Evolutionary conservation across 768 basidiomycete species (phyloP).

Genomic region (Flagelloscypha sp.): DNA sequence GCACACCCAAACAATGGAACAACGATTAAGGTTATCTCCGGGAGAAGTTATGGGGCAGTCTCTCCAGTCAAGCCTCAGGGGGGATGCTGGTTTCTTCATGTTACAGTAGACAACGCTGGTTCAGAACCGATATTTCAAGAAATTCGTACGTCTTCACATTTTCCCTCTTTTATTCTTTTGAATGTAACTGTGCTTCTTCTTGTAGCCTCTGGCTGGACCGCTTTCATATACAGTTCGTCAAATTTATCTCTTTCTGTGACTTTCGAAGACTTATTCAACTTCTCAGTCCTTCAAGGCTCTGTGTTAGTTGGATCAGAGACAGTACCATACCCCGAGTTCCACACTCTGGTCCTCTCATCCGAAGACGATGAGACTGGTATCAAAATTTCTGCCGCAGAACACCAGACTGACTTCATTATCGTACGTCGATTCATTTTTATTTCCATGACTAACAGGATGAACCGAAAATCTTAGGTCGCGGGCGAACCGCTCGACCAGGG

Average conservation of each 20-base stretch:
- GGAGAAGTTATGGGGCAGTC: slow-evolving; percentile 76
- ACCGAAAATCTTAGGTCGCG: slow-evolving; percentile 50
- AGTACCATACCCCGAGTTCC: slow-evolving; percentile 45
- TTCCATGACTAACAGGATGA: slow-evolving; percentile 3
- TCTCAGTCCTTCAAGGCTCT: slow-evolving; percentile 56
- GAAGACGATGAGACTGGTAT: slow-evolving; percentile 58
- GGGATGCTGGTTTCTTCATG: slow-evolving; percentile 90
- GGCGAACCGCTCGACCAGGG: slow-evolving; percentile 86
- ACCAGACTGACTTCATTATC: slow-evolving; percentile 68
- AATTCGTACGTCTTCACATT: slow-evolving; percentile 51
- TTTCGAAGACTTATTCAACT: background rate
- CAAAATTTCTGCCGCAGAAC: slow-evolving; percentile 45
- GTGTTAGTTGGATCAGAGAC: slow-evolving; percentile 50
- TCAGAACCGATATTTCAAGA: slow-evolving; percentile 70
- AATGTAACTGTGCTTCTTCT: too few relatives aligned
- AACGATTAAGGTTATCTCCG: slow-evolving; percentile 85
- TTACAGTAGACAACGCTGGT: slow-evolving; percentile 54
- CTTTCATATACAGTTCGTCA: slow-evolving; percentile 72
- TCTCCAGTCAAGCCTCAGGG: slow-evolving; percentile 88
- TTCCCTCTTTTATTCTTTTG: background rate
- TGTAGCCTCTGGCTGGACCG: slow-evolving; percentile 84
- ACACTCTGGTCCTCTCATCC: slow-evolving; percentile 79
- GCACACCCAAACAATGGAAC: too few relatives aligned
- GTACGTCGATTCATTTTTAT: slow-evolving; percentile 29
- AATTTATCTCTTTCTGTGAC: slow-evolving; percentile 1